Percentiles rank a stretch among this genome's conserved stretches.
Evolutionary conservation across 169 alveolate genomes (phyloP).

Genomic region (Cryptosporidium xiaoi): DNA sequence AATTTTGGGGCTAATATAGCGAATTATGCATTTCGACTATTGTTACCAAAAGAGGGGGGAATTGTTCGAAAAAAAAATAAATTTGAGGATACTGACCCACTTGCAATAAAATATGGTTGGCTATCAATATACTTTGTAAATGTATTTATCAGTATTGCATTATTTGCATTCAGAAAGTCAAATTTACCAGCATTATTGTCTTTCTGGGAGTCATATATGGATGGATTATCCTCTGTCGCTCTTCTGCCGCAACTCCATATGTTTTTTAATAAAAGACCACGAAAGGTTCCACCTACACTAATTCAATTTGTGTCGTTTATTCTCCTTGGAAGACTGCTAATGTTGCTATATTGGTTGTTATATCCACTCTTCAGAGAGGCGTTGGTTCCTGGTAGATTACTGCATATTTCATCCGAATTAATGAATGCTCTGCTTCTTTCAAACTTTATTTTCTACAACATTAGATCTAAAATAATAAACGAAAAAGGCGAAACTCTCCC

Average conservation of each 20-base stretch:
- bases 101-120: constrained; percentile 33
- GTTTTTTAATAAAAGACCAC: constrained; percentile 79
- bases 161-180: constrained; percentile 47
- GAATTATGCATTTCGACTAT: neutral
- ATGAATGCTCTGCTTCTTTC: constrained; percentile 75
- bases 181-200: constrained; percentile 68
- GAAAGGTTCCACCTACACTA: constrained; percentile 76
- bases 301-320: constrained; percentile 78
- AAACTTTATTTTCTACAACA: constrained; percentile 77
- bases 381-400: constrained; percentile 77
- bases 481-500: constrained; percentile 76
- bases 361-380: constrained; percentile 72
- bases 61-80: neutral
- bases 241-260: constrained; percentile 79
- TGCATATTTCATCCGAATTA: constrained; percentile 77
- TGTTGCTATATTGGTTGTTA: constrained; percentile 76
- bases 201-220: constrained; percentile 80
- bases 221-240: constrained; percentile 78
- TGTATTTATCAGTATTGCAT: constrained; percentile 35
- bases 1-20: constrained; percentile 76
- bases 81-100: neutral
- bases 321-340: constrained; percentile 76
- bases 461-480: constrained; percentile 74
- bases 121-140: constrained; percentile 9
- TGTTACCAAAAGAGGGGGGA: neutral